Evolutionary conservation across 441 rosid genomes (phyloP), one percentile per base, ranked within the genome.

Genomic region (Euphorbia celastroides): DNA sequence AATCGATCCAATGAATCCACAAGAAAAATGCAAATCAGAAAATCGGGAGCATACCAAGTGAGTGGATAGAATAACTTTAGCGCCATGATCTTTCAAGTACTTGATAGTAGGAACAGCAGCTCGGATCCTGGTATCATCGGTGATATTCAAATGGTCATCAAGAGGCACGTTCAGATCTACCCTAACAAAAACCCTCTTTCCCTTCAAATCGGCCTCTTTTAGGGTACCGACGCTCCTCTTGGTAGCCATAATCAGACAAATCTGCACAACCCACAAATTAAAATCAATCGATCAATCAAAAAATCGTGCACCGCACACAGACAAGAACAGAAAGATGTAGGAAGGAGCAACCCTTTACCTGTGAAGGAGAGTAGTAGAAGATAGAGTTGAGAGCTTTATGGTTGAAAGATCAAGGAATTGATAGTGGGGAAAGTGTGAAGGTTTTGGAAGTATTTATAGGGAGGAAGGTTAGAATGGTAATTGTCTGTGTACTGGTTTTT

Each of bases 141-240:
- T 91, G 82, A 94, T 91, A 50, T 84, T 86, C 57, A 72, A 78
- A 91, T 71, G 81, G 60, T 94, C 97, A 14, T 89, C 97, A 76
- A 94, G 75, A 66, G 99, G 99, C 60, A 91, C 97, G 71, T 91
- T 91, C 72, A 94, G 89, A 84, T 94, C 99, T 64, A 87, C 97
- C 66, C 99, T 81, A 54, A 91, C 97, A 57, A 94, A 89, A 71
- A 91, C 99, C 58, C 84, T 82, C 85, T 94, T 38, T 1, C 44
- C 44, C 44, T 38, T 38, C 84, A 94, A 79, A 78, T 91, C 97
- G 0, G 91, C 86, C 75, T 80, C 94, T 72, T 80, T 81, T 66
- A 94, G 68, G 4, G 70, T 75, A 25, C 91, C 79, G 12, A 94
- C 96, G 79, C 96, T 91, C 84, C 75, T 91, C 89, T 93, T 91